Evolutionary conservation across 371 early-diverging fungal species (phyloP).

Genomic region (Rhizopus sp.): DNA sequence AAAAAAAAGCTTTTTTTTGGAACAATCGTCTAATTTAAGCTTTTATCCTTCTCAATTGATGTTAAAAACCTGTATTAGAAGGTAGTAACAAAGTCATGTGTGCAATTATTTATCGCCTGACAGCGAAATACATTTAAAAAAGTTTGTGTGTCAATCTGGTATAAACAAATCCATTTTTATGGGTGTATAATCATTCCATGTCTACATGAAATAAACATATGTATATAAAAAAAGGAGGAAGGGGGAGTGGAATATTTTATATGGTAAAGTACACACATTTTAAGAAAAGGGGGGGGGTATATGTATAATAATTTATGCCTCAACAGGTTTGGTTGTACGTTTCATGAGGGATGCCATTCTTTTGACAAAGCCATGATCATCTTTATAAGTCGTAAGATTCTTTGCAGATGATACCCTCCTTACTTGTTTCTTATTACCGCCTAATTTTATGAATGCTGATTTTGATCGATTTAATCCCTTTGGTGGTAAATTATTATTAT

Average conservation of each 20-base stretch:
- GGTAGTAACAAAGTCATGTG: no score
- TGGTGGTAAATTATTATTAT: not conserved
- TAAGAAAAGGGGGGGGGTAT: not conserved
- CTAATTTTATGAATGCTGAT: conserved; percentile 41
- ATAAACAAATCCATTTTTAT: no score
- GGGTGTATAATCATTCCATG: no score
- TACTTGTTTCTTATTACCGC: conserved; percentile 26
- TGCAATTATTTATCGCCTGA: no score
- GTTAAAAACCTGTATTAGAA: no score
- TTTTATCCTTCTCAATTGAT: no score
- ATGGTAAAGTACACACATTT: not conserved
- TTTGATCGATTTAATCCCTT: conserved; percentile 15
- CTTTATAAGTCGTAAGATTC: not conserved
- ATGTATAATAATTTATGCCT: not conserved
- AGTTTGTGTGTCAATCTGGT: no score
- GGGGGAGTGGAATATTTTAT: not conserved
- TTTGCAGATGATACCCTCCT: conserved; percentile 27
- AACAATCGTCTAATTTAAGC: no score
- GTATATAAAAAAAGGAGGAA: not conserved
- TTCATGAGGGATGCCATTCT: conserved; percentile 41
- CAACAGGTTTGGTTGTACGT: conserved; percentile 19
- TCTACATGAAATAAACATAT: no score
- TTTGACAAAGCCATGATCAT: conserved; percentile 34
- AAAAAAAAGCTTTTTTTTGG: no score
- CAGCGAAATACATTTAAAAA: no score